Conservation (phyloP, 2,329 filamentous ascomycete genomes). For the Fusarium sp. region DNA sequence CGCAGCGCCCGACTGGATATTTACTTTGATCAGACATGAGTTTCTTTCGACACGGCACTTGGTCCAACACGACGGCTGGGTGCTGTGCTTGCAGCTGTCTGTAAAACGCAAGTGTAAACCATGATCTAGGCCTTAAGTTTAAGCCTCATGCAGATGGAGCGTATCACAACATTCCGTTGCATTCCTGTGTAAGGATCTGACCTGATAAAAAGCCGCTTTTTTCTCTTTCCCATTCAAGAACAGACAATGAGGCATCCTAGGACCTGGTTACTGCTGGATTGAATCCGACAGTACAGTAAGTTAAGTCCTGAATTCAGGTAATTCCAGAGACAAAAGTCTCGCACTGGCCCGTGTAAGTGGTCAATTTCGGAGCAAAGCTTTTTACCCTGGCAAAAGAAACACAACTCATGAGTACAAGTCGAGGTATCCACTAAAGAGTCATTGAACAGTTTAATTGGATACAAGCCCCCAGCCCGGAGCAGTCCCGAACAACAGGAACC, state of each 20-base stretch:
- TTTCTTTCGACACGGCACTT: conserved; percentile 18
- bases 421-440: conserved; percentile 21
- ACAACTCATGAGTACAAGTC: conserved; percentile 23
- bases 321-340: conserved; percentile 16
- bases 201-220: conserved; percentile 18
- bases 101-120: conserved; percentile 14
- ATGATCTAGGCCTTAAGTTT: conserved; percentile 25
- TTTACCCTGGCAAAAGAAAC: conserved; percentile 16
- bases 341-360: conserved; percentile 5
- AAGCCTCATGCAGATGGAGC: conserved; percentile 27
- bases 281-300: background rate
- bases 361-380: conserved; percentile 2
- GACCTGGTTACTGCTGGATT: conserved; percentile 13
- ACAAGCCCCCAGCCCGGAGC: conserved; percentile 10
- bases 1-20: conserved; percentile 8
- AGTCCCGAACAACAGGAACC: conserved; percentile 36
- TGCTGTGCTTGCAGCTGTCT: conserved; percentile 8
- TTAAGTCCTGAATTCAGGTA: background rate
- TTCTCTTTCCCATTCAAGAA: background rate
- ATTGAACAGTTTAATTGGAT: conserved; percentile 8
- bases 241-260: conserved; percentile 4
- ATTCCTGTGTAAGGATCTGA: conserved; percentile 10
- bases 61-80: background rate
- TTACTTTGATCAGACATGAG: conserved; percentile 4
- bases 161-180: conserved; percentile 29